Percentiles rank a stretch among this genome's conserved stretches.
Evolutionary conservation across 1,284 basidiomycete species (phyloP).

Genomic region (Phaffia rhodozyma): DNA sequence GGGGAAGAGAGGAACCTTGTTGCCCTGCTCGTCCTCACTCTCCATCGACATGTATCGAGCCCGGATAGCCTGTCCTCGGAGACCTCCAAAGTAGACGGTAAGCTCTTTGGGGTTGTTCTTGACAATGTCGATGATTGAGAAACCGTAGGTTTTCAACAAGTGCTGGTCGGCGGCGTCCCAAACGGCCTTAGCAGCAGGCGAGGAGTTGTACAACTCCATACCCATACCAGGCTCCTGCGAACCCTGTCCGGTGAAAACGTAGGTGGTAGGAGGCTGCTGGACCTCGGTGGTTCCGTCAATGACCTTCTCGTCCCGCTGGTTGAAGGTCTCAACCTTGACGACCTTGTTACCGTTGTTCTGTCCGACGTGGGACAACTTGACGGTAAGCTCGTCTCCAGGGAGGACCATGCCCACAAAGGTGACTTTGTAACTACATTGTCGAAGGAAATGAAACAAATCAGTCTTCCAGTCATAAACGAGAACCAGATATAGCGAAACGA

Average conservation of each 20-base stretch:
- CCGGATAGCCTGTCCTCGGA: conserved; percentile 89
- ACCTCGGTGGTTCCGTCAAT: conserved; percentile 87
- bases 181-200: conserved; percentile 83
- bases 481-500: not conserved
- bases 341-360: conserved; percentile 90
- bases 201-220: conserved; percentile 92
- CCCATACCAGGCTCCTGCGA: conserved; percentile 99
- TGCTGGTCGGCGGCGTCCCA: conserved; percentile 96
- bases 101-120: conserved; percentile 95
- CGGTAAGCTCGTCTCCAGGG: conserved; percentile 78
- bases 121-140: conserved; percentile 96
- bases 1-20: conserved; percentile 84
- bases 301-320: conserved; percentile 77
- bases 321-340: conserved; percentile 78
- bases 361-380: conserved; percentile 77
- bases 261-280: conserved; percentile 80
- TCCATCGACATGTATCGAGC: conserved; percentile 99
- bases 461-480: conserved; percentile 1
- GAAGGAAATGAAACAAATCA: conserved; percentile 12
- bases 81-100: conserved; percentile 95
- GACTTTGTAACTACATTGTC: conserved; percentile 59
- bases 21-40: conserved; percentile 88
- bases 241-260: conserved; percentile 97
- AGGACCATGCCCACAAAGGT: conserved; percentile 93
- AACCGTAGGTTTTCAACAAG: conserved; percentile 81